These are phyloP conservation scores for Avicennia marina DNA, from an alignment of 257 asterid species.

Conservation along the genomic window DNA sequence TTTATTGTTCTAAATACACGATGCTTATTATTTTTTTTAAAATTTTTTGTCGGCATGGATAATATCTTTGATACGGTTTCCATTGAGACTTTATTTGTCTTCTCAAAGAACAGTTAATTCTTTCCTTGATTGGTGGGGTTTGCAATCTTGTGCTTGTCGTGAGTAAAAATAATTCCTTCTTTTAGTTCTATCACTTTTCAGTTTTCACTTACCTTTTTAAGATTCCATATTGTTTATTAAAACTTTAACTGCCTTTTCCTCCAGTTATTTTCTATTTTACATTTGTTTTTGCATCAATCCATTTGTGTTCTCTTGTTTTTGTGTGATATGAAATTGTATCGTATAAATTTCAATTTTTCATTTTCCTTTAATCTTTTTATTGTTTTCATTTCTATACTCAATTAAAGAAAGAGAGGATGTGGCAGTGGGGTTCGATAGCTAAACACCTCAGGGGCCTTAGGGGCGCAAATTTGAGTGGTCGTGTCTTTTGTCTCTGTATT, in stretches of 20 bases:
- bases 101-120: background rate
- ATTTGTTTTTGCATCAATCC: too few species aligned
- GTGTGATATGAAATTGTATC: too few species aligned
- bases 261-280: too few species aligned
- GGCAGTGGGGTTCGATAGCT: too few species aligned
- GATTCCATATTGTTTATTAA: constrained; percentile 8
- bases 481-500: too few species aligned
- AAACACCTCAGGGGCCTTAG: too few species aligned
- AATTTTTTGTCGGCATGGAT: background rate
- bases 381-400: too few species aligned
- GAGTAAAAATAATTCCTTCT: constrained; percentile 13
- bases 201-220: background rate
- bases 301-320: too few species aligned
- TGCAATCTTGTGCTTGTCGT: constrained; percentile 11
- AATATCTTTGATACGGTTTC: constrained; percentile 1
- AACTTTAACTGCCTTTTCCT: background rate
- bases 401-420: too few species aligned
- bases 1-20: background rate
- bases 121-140: constrained; percentile 15
- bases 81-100: background rate
- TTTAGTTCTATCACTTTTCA: constrained; percentile 1
- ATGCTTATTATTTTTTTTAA: background rate
- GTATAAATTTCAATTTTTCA: too few species aligned
- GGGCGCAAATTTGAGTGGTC: too few species aligned
- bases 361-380: too few species aligned